Evolutionary conservation across 305 asterid species (phyloP).

Genomic region (Fraxinus platypoda): DNA sequence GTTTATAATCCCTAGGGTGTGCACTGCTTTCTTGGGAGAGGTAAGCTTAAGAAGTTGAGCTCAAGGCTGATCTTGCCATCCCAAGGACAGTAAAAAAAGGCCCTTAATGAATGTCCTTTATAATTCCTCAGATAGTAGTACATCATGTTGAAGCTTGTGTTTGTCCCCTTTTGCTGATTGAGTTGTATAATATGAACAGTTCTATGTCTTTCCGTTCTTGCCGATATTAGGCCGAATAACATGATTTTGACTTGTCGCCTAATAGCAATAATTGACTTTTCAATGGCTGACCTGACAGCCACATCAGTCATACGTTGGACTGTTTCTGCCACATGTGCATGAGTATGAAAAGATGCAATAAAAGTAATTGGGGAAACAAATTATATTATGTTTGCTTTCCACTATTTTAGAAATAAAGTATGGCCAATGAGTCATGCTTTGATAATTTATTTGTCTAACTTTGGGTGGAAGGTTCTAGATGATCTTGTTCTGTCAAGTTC

Average conservation of each 20-base stretch:
- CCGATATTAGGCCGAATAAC: neutral
- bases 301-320: neutral
- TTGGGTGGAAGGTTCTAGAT: neutral
- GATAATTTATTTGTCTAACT: neutral
- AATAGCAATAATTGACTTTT: neutral
- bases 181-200: neutral
- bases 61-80: conserved; percentile 2
- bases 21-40: neutral
- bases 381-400: neutral
- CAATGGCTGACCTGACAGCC: neutral
- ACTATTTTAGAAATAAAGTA: neutral
- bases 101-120: neutral
- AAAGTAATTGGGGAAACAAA: neutral
- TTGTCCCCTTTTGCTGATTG: neutral
- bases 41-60: neutral
- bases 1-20: neutral
- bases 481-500: neutral
- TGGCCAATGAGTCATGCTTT: neutral
- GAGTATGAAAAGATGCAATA: neutral
- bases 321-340: neutral
- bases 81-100: neutral
- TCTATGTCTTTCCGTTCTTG: neutral
- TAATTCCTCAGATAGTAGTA: neutral
- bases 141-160: neutral
- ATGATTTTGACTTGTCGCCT: neutral